Evolutionary conservation across 805 yeast genomes (phyloP), one percentile per base, ranked within the genome.

Genomic region (Saturnispora gosingensis): DNA sequence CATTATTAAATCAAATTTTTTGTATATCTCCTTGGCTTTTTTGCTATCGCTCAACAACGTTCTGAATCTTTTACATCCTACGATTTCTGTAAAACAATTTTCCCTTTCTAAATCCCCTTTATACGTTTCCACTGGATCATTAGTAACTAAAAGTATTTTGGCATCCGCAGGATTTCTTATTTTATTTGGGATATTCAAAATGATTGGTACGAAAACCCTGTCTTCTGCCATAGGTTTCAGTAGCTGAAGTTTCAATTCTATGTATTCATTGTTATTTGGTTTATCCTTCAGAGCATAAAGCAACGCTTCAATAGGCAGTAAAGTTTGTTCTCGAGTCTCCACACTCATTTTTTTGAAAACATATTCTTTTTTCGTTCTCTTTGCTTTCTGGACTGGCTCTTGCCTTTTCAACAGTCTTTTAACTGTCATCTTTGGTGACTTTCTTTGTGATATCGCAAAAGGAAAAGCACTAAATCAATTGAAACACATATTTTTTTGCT

Each of bases 71-170:
- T 77, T 79, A 46, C 83, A 69, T 13, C 88, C 75, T 18, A 80
- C 68, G 24, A 87, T 78, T 28, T 80, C 80, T 43, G 76, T 75
- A 63, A 86, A 84, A 38, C 72, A 56, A 52, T 83, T 85, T 16
- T 72, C 78, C 52, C 74, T 73, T 28, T 67, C 68, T 6, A 72
- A 69, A 5, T 85, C 62, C 10, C 70, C 71, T 35, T 81, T 70
- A 59, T 80, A 85, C 6, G 73, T 71, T 4, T 76, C 70, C 5
- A 83, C 77, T 1, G 91, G 90, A 60, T 87, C 93, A 56, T 83
- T 85, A 8, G 91, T 83, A 13, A 88, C 73, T 18, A 88, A 69
- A 4, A 85, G 62, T 5, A 85, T 74, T 22, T 79, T 69, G 47
- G 75, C 69, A 20, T 76, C 75, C 20, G 74, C 73, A 2, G 78